phyloP scores from a whole-genome alignment of 176 grass and related monocot genomes.

The Paspalum notatum region DNA sequence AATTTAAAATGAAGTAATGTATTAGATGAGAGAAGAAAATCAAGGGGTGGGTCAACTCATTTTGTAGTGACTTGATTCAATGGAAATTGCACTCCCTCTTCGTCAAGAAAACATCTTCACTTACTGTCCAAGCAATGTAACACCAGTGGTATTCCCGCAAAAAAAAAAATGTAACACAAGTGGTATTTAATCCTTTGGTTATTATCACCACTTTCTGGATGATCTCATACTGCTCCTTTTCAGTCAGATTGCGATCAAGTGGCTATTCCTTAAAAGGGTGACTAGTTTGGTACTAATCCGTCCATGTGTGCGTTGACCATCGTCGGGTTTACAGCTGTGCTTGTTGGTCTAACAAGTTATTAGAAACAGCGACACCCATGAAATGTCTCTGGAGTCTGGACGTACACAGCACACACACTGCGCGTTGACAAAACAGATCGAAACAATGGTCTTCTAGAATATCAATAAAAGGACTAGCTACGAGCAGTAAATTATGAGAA shows the following conservation, averaged over 20 bases:
- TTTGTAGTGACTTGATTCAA: not conserved
- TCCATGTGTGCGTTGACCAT: not conserved
- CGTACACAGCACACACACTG: not conserved
- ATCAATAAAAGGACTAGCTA: too few relatives aligned
- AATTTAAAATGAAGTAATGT: not conserved
- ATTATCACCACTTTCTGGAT: not conserved
- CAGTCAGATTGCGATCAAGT: not conserved
- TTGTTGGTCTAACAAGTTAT: not conserved
- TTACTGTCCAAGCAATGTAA: slow-evolving; percentile 23
- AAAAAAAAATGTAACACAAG: not conserved
- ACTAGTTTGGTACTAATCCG: not conserved
- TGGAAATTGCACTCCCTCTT: slow-evolving; percentile 3
- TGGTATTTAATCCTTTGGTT: not conserved
- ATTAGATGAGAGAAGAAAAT: not conserved
- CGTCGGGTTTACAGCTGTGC: not conserved
- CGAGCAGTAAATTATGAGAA: too few relatives aligned
- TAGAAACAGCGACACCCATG: not conserved
- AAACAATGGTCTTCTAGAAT: not conserved
- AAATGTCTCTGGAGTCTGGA: not conserved
- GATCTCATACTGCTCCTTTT: not conserved
- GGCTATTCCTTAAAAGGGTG: slow-evolving; percentile 4
- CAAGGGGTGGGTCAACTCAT: not conserved
- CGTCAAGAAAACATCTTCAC: slow-evolving; percentile 22
- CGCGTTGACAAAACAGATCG: not conserved
- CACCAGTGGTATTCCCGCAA: too few relatives aligned